Conservation (phyloP, 2,329 filamentous ascomycete species). For the Diplodia intermedia region DNA sequence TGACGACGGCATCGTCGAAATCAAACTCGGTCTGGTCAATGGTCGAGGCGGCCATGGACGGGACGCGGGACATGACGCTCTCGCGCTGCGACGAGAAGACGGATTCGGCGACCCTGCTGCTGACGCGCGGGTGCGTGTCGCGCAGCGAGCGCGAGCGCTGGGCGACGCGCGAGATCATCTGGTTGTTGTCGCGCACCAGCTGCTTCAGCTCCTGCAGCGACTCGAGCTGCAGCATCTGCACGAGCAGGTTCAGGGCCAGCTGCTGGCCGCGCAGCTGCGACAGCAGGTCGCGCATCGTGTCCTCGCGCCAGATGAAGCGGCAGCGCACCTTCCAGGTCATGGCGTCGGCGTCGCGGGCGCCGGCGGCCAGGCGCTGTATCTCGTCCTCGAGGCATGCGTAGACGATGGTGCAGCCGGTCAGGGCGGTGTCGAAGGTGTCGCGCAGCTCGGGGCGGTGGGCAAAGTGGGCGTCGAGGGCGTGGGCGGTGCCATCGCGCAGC, state of each 20-base stretch:
- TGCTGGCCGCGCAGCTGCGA: slow-evolving; percentile 46
- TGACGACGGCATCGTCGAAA: slow-evolving; percentile 45
- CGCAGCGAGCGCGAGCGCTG: slow-evolving; percentile 41
- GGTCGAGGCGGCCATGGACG: slow-evolving; percentile 36
- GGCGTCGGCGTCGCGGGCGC: slow-evolving; percentile 37
- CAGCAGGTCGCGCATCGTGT: slow-evolving; percentile 45
- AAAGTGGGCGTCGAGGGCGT: slow-evolving; percentile 32
- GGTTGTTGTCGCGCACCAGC: slow-evolving; percentile 42
- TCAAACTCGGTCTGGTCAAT: slow-evolving; percentile 40
- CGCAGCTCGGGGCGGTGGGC: slow-evolving; percentile 42
- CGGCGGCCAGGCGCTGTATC: slow-evolving; percentile 39
- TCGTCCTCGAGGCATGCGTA: slow-evolving; percentile 45
- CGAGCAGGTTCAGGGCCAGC: slow-evolving; percentile 42
- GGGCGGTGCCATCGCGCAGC: slow-evolving; percentile 37
- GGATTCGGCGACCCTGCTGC: slow-evolving; percentile 37
- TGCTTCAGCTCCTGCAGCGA: slow-evolving; percentile 44
- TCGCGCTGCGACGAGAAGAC: slow-evolving; percentile 36
- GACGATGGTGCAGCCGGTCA: slow-evolving; percentile 45
- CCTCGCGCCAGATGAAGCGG: slow-evolving; percentile 45
- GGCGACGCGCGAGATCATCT: slow-evolving; percentile 40
- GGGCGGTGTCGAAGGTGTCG: slow-evolving; percentile 43
- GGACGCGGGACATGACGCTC: slow-evolving; percentile 35
- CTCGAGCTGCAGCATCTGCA: slow-evolving; percentile 47
- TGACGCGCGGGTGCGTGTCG: slow-evolving; percentile 41
- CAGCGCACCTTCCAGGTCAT: slow-evolving; percentile 39